These are phyloP conservation scores for Anethum foeniculum DNA, from an alignment of 140 eudicot genomes.

Conservation along the genomic window DNA sequence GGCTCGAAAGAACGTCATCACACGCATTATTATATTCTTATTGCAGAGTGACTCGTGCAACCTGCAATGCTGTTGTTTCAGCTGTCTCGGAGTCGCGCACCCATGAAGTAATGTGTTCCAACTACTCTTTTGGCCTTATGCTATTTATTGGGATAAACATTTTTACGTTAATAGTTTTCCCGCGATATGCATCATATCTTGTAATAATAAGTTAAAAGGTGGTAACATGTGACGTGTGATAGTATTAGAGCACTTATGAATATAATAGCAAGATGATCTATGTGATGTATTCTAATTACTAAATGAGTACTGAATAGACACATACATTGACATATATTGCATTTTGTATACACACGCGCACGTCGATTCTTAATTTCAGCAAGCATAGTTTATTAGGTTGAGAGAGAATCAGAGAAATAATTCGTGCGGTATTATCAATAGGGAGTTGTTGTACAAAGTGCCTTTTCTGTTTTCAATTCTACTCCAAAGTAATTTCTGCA, in stretches of 20 bases:
- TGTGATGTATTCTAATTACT: neutral
- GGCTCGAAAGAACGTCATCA: constrained; percentile 83
- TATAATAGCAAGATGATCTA: neutral
- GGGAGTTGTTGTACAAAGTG: neutral
- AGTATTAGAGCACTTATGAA: neutral
- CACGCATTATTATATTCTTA: constrained; percentile 77
- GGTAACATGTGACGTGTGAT: neutral
- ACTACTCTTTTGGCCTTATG: constrained; percentile 13
- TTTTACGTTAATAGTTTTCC: neutral
- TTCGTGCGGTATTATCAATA: neutral
- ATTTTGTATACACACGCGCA: neutral
- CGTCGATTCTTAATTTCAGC: neutral
- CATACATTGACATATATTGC: neutral
- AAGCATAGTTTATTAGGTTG: neutral
- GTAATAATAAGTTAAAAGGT: neutral
- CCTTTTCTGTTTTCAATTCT: neutral
- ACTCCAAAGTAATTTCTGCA: neutral
- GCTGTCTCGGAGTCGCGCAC: constrained; percentile 88
- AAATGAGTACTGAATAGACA: neutral
- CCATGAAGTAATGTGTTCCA: constrained; percentile 69
- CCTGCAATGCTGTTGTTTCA: constrained; percentile 78
- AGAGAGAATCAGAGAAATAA: neutral
- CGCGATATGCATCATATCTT: neutral
- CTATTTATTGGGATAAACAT: neutral
- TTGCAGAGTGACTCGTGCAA: constrained; percentile 66